phyloP scores from a whole-genome alignment of 108 stramenopile species.

The Pseudonitzschia pungens region DNA sequence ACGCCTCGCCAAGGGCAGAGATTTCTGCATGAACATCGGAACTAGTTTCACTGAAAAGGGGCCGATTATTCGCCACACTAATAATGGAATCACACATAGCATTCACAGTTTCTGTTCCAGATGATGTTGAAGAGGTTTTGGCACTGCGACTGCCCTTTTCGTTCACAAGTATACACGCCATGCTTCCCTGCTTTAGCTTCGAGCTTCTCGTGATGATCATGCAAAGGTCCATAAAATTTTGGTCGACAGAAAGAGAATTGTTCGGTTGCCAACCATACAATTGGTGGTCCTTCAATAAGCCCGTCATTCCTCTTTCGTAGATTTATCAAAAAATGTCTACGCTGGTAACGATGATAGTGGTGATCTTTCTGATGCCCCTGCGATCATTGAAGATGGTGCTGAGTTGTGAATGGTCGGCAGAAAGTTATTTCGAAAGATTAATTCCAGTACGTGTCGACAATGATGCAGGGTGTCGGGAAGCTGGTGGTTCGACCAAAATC shows the following conservation, averaged over 20 bases:
- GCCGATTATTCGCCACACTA: slow-evolving; percentile 48
- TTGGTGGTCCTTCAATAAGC: slow-evolving; percentile 22
- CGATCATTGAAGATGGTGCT: too few species aligned
- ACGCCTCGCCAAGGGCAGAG: slow-evolving; percentile 50
- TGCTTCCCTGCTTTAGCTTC: slow-evolving; percentile 57
- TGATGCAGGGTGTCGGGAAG: too few species aligned
- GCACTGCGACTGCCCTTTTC: slow-evolving; percentile 1
- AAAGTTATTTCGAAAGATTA: too few species aligned
- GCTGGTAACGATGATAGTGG: too few species aligned
- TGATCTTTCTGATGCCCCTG: too few species aligned
- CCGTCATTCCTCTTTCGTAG: background rate
- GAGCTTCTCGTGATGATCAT: slow-evolving; percentile 62
- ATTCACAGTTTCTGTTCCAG: background rate
- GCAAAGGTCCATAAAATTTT: slow-evolving; percentile 63
- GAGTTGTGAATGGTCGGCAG: too few species aligned
- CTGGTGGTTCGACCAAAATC: too few species aligned
- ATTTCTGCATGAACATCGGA: slow-evolving; percentile 80
- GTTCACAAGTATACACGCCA: slow-evolving; percentile 67
- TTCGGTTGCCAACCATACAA: slow-evolving; percentile 51
- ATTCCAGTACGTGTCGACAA: too few species aligned
- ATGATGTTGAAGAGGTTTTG: background rate
- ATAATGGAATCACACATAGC: slow-evolving; percentile 32
- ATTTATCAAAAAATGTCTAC: too few species aligned
- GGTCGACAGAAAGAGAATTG: slow-evolving; percentile 45
- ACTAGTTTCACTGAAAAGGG: slow-evolving; percentile 43